Percentiles rank a stretch among this genome's conserved stretches.
Evolutionary conservation across 208 protist genomes (phyloP).

Genomic region (Leishmania major): DNA sequence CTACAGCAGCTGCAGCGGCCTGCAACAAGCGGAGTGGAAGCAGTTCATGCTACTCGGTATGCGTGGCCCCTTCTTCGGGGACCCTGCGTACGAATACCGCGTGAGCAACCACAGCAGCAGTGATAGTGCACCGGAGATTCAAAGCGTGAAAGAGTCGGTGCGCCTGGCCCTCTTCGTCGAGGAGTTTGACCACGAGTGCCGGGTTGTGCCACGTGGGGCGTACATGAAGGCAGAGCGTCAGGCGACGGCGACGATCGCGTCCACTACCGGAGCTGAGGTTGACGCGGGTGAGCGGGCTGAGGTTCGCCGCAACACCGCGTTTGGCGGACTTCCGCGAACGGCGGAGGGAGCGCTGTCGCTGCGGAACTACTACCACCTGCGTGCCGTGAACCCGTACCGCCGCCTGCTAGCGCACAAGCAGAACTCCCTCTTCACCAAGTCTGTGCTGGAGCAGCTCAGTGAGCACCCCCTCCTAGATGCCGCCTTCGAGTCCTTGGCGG

Average conservation of each 20-base stretch:
- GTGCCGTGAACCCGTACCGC: conserved; percentile 70
- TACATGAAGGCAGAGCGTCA: conserved; percentile 59
- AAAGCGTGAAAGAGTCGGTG: conserved; percentile 72
- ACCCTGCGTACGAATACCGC: conserved; percentile 89
- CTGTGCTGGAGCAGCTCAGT: conserved; percentile 54
- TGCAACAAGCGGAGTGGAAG: conserved; percentile 64
- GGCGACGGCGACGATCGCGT: conserved; percentile 21
- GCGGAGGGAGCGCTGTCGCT: conserved; percentile 62
- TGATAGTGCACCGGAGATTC: not conserved
- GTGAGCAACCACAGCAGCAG: conserved; percentile 31
- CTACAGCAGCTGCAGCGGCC: conserved; percentile 28
- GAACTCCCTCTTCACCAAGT: conserved; percentile 52
- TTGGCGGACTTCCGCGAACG: conserved; percentile 49
- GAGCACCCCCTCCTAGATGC: conserved; percentile 69
- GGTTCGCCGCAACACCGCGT: conserved; percentile 53
- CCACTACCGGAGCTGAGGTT: conserved; percentile 1
- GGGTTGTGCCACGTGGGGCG: conserved; percentile 81
- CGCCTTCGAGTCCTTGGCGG: conserved; percentile 70
- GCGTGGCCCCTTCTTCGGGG: conserved; percentile 78
- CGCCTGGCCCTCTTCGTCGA: conserved; percentile 84
- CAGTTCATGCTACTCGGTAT: conserved; percentile 64
- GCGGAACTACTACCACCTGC: conserved; percentile 85
- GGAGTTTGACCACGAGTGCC: conserved; percentile 82
- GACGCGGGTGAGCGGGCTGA: conserved; percentile 10
- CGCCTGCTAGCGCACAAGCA: conserved; percentile 49